A percentile compares a stretch with the other conserved stretches of the same genome.
These are phyloP conservation scores for Rhodosporidiobolus sp. DNA, from an alignment of 768 basidiomycete species.

Conservation along the genomic window DNA sequence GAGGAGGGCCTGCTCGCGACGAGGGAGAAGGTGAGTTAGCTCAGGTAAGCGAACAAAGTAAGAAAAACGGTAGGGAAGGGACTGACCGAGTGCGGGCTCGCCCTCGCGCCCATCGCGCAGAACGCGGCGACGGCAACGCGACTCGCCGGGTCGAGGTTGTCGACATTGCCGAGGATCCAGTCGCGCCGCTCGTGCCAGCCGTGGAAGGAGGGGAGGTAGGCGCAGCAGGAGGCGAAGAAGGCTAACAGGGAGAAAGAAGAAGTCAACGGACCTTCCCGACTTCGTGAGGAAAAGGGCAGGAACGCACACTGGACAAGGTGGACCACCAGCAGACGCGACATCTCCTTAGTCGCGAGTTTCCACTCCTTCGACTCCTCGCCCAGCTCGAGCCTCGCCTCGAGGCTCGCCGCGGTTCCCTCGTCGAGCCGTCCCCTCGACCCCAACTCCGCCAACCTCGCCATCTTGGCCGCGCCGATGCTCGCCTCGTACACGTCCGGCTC, in stretches of 20 bases:
- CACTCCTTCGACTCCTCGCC: not conserved
- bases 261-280: not conserved
- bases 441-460: too few species aligned
- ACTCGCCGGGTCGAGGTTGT: slow-evolving; percentile 17
- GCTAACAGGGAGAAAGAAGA: not conserved
- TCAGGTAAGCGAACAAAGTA: fast-evolving
- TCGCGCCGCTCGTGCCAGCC: slow-evolving; percentile 6
- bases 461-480: too few species aligned
- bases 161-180: slow-evolving; percentile 9
- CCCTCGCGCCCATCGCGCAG: slow-evolving; percentile 32
- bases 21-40: not conserved
- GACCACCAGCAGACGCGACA: slow-evolving; percentile 4
- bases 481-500: not conserved
- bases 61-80: not conserved
- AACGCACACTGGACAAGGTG: slow-evolving; percentile 26
- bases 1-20: slow-evolving; percentile 12
- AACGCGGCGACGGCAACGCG: slow-evolving; percentile 16
- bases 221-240: slow-evolving; percentile 31
- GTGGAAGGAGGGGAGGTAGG: slow-evolving; percentile 24
- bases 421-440: too few species aligned
- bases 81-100: slow-evolving; percentile 24
- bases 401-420: fast-evolving
- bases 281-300: too few species aligned
- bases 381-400: not conserved
- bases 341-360: slow-evolving; percentile 3